phyloP scores from a whole-genome alignment of 2,329 filamentous ascomycete species.

The Fusarium sublunatum region DNA sequence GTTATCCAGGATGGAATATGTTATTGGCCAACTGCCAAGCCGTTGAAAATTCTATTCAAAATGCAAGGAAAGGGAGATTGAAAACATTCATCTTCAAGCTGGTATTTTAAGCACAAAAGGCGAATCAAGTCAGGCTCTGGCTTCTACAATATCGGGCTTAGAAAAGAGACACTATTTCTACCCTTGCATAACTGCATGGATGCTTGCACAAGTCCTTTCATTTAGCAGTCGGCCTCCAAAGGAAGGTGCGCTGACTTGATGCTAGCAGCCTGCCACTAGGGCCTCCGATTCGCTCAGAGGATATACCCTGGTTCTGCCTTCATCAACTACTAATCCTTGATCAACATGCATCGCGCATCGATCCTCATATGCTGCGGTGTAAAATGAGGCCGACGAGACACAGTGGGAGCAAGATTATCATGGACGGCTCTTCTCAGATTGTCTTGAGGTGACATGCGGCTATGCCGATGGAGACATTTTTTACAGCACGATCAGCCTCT shows the following conservation, averaged over 20 bases:
- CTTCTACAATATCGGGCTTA: not conserved
- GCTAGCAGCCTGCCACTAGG: conserved; percentile 16
- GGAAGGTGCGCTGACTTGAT: conserved; percentile 18
- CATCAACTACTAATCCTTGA: conserved; percentile 34
- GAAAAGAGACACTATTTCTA: not conserved
- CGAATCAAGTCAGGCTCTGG: conserved; percentile 37
- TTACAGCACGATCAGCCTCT: conserved; percentile 8
- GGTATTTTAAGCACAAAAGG: conserved; percentile 2
- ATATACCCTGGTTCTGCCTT: conserved; percentile 24
- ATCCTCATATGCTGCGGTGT: conserved; percentile 36
- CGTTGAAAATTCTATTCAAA: no score
- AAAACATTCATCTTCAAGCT: no score
- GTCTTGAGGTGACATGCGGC: not conserved
- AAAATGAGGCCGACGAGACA: conserved; percentile 16
- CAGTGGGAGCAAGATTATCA: conserved; percentile 8
- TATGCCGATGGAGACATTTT: no score
- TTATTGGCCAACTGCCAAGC: no score
- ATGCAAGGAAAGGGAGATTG: no score
- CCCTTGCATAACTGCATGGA: conserved; percentile 11
- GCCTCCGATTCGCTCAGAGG: conserved; percentile 11
- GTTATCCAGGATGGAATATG: not conserved
- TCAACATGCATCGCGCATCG: conserved; percentile 42
- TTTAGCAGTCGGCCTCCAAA: conserved; percentile 19
- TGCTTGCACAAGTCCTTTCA: conserved; percentile 33
- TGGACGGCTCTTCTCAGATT: not conserved